Percentiles rank a stretch among this genome's conserved stretches.
These are phyloP conservation scores for Starmerella gropengiesseri DNA, from an alignment of 805 yeast species.

Conservation along the genomic window DNA sequence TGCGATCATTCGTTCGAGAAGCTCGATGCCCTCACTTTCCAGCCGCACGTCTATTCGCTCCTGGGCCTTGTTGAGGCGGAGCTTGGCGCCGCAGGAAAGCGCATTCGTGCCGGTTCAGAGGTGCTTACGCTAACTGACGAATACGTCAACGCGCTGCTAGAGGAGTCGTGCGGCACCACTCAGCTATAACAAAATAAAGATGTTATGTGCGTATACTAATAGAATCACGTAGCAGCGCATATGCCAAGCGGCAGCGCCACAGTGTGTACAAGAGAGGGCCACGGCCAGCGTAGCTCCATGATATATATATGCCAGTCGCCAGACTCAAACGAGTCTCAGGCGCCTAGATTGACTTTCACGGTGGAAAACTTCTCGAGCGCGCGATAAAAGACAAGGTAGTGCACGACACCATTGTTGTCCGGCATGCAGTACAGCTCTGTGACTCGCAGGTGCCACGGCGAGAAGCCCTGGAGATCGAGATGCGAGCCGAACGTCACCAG, in stretches of 20 bases:
- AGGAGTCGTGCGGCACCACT: no score
- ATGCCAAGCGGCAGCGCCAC: no score
- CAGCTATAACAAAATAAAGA: no score
- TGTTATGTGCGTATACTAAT: no score
- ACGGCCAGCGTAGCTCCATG: no score
- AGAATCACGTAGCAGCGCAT: no score
- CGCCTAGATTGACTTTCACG: slow-evolving; percentile 83
- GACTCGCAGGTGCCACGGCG: slow-evolving; percentile 94
- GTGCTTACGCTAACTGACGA: neutral
- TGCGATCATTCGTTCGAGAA: slow-evolving; percentile 5
- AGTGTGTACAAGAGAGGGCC: no score
- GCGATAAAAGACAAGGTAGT: slow-evolving; percentile 65
- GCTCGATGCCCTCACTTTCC: slow-evolving; percentile 6
- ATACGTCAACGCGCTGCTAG: neutral
- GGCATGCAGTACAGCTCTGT: slow-evolving; percentile 86
- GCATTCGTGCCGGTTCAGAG: neutral
- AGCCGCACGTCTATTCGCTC: slow-evolving; percentile 10
- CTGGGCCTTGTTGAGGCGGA: slow-evolving; percentile 3
- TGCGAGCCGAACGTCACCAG: slow-evolving; percentile 75
- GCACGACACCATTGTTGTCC: slow-evolving; percentile 63
- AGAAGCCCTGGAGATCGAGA: slow-evolving; percentile 83
- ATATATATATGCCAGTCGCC: neutral
- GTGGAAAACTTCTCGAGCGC: slow-evolving; percentile 44
- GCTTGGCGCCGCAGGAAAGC: neutral
- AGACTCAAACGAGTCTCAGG: slow-evolving; percentile 33